These are phyloP conservation scores for Blastocystis sp. DNA, from an alignment of 352 stramenopile species.

Conservation along the genomic window DNA sequence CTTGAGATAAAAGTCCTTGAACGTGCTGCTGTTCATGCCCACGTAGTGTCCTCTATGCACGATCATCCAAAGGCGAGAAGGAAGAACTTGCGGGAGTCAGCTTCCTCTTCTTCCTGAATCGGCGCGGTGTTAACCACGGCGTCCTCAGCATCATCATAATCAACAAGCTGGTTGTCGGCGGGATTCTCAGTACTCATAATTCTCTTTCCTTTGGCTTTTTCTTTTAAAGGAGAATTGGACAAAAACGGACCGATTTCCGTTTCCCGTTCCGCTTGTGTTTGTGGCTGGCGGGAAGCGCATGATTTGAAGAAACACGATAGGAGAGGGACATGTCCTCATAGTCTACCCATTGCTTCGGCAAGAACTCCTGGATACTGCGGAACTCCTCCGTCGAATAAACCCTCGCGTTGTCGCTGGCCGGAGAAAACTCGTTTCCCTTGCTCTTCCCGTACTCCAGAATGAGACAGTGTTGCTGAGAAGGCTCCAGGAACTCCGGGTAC, in stretches of 20 bases:
- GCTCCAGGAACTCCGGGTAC: neutral
- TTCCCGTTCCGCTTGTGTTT: neutral
- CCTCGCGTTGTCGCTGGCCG: neutral
- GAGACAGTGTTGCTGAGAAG: neutral
- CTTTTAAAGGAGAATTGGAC: neutral
- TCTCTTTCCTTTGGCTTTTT: slow-evolving; percentile 11
- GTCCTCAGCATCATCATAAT: slow-evolving; percentile 65
- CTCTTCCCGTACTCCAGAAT: slow-evolving; percentile 50
- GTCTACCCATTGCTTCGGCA: slow-evolving; percentile 28
- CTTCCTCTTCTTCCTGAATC: slow-evolving; percentile 65
- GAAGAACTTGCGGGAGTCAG: slow-evolving; percentile 47
- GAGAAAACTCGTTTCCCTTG: neutral
- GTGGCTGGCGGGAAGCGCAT: too few species aligned
- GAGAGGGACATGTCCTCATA: slow-evolving; percentile 29
- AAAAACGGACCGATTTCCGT: slow-evolving; percentile 34
- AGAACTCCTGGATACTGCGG: neutral
- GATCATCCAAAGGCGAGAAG: slow-evolving; percentile 19
- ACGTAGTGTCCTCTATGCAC: slow-evolving; percentile 93
- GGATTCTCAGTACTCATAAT: slow-evolving; percentile 69
- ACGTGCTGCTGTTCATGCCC: slow-evolving; percentile 96
- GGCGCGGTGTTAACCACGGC: slow-evolving; percentile 22
- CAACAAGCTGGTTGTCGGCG: slow-evolving; percentile 53
- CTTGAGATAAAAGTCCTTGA: slow-evolving; percentile 99
- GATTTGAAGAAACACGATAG: too few species aligned
- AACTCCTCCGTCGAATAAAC: neutral